A percentile compares a stretch with the other conserved stretches of the same genome.
phyloP scores from a whole-genome alignment of 2,329 filamentous ascomycete genomes.

The Beauveria sp. region DNA sequence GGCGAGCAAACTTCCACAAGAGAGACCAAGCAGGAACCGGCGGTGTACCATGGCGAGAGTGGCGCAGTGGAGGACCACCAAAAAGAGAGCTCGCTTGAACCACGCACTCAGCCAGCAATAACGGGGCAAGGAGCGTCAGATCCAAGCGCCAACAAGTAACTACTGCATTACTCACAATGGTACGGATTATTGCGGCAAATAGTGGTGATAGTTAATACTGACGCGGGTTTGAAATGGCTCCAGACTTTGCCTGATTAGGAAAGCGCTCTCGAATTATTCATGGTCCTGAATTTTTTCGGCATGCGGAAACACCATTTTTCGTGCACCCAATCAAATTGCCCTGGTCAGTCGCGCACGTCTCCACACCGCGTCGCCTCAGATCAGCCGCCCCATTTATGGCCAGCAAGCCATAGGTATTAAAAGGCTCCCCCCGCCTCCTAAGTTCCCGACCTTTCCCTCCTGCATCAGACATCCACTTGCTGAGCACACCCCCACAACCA shows the following conservation, averaged over 20 bases:
- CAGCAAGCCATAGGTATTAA: constrained; percentile 31
- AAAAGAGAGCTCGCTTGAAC: not conserved
- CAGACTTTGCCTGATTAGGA: constrained; percentile 6
- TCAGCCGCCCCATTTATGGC: constrained; percentile 28
- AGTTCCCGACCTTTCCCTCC: constrained; percentile 29
- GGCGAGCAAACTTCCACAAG: too few species aligned
- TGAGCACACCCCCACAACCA: constrained; percentile 22
- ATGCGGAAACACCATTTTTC: constrained; percentile 5
- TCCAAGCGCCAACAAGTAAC: not conserved
- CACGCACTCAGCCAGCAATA: not conserved
- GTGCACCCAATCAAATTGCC: constrained; percentile 9
- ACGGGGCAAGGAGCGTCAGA: not conserved
- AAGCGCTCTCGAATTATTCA: constrained; percentile 3
- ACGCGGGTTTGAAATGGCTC: not conserved
- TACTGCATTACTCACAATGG: not conserved
- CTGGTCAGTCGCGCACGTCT: constrained; percentile 6
- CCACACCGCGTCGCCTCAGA: constrained; percentile 20
- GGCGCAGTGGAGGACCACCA: too few species aligned
- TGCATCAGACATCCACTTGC: constrained; percentile 34
- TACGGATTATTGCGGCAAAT: not conserved
- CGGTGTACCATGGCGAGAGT: too few species aligned
- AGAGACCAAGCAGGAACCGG: too few species aligned
- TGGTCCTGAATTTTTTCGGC: constrained; percentile 6
- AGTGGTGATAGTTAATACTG: not conserved
- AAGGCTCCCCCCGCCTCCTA: constrained; percentile 36